These are phyloP conservation scores for Chalciporus piperatoides DNA, from an alignment of 1,284 basidiomycete species.

Conservation along the genomic window DNA sequence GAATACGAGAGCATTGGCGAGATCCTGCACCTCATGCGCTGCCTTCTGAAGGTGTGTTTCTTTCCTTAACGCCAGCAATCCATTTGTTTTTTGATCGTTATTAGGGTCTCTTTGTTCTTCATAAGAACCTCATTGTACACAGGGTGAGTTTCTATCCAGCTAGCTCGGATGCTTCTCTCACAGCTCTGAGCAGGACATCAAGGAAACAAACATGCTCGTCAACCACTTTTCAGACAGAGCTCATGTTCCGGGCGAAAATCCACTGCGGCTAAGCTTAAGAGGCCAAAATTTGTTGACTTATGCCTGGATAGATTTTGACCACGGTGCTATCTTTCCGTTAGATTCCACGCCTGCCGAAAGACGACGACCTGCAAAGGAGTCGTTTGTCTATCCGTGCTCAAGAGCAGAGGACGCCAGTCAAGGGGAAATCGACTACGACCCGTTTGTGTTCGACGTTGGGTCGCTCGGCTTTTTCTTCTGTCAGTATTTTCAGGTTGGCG, in stretches of 20 bases:
- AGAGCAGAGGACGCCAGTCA: slow-evolving; percentile 18
- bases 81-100: no score
- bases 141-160: slow-evolving; percentile 10
- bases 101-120: slow-evolving; percentile 13
- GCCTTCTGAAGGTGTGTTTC: slow-evolving; percentile 2
- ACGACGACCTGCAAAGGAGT: slow-evolving; percentile 11
- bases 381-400: slow-evolving; percentile 8
- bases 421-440: slow-evolving; percentile 31
- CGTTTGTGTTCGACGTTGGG: slow-evolving; percentile 30
- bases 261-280: neutral
- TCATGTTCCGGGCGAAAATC: neutral
- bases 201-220: neutral
- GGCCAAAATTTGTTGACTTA: neutral
- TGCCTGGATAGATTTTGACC: slow-evolving; percentile 20
- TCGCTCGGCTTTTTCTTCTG: slow-evolving; percentile 18
- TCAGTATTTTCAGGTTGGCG: slow-evolving; percentile 1
- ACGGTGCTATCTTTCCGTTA: slow-evolving; percentile 17
- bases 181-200: neutral
- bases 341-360: neutral
- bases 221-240: neutral
- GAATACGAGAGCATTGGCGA: neutral
- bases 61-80: no score
- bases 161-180: neutral
- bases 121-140: slow-evolving; percentile 21
- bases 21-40: slow-evolving; percentile 4